Percentiles rank a stretch among this genome's conserved stretches.
phyloP scores from a whole-genome alignment of 129 eudicot species.

The sunflower (Helianthus annuus) region HanXRQr2.0-SUNRISE NC_035436.2:188321839-188322338 shows the following conservation, averaged over 20 bases:
- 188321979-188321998: slow-evolving; percentile 13
- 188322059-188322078: slow-evolving; percentile 93
- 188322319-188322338: neutral
- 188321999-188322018: slow-evolving; percentile 91
- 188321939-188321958: slow-evolving; percentile 2
- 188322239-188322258: neutral
- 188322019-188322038: slow-evolving; percentile 75
- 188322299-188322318: neutral
- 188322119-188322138: neutral
- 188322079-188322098: slow-evolving; percentile 97
- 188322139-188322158: neutral
- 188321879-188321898: neutral
- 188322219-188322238: neutral
- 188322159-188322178: neutral
- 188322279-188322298: neutral
- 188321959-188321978: slow-evolving; percentile 10
- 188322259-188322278: neutral
- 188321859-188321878: slow-evolving; percentile 2
- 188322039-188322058: slow-evolving; percentile 92
- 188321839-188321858: neutral
- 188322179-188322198: neutral
- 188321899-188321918: slow-evolving; percentile 13
- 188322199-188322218: neutral
- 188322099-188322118: slow-evolving; percentile 66
- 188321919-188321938: slow-evolving; percentile 5